Percentiles rank a stretch among this genome's conserved stretches.
phyloP scores from a whole-genome alignment of 2,329 filamentous ascomycete genomes.

The Beauveria caledonica region DNA sequence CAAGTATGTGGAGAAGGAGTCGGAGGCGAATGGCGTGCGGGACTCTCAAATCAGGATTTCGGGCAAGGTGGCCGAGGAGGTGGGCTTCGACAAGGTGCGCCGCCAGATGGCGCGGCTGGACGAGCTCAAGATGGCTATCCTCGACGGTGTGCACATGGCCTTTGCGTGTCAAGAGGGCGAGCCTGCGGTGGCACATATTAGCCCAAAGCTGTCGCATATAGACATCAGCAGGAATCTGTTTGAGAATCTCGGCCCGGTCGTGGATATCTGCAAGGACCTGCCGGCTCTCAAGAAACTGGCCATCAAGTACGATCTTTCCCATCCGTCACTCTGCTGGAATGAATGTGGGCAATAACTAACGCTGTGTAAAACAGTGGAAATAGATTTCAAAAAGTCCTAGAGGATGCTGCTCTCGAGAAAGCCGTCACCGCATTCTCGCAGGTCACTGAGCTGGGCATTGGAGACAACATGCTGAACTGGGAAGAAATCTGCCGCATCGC shows the following conservation, averaged over 20 bases:
- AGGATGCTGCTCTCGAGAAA: slow-evolving; percentile 21
- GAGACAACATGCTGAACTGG: slow-evolving; percentile 61
- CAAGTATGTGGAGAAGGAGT: slow-evolving; percentile 62
- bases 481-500: slow-evolving; percentile 50
- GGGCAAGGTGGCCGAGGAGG: slow-evolving; percentile 81
- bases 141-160: slow-evolving; percentile 66
- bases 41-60: slow-evolving; percentile 53
- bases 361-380: slow-evolving; percentile 53
- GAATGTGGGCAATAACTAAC: neutral
- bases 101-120: slow-evolving; percentile 68
- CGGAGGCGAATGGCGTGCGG: slow-evolving; percentile 18
- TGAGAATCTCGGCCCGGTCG: slow-evolving; percentile 56
- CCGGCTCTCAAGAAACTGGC: slow-evolving; percentile 57
- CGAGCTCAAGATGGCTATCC: slow-evolving; percentile 70
- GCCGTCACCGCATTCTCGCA: slow-evolving; percentile 36
- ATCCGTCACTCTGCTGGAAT: neutral
- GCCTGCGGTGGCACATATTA: slow-evolving; percentile 39
- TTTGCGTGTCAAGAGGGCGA: slow-evolving; percentile 25
- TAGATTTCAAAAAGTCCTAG: slow-evolving; percentile 47
- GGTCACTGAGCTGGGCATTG: slow-evolving; percentile 54
- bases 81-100: slow-evolving; percentile 91
- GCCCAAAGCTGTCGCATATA: slow-evolving; percentile 64
- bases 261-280: slow-evolving; percentile 63
- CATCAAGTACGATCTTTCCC: slow-evolving; percentile 53
- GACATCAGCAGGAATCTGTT: slow-evolving; percentile 83